Percentiles rank a stretch among this genome's conserved stretches.
Evolutionary conservation across 192 early-diverging fungal genomes (phyloP).

Genomic region (Coemansia sp.): DNA sequence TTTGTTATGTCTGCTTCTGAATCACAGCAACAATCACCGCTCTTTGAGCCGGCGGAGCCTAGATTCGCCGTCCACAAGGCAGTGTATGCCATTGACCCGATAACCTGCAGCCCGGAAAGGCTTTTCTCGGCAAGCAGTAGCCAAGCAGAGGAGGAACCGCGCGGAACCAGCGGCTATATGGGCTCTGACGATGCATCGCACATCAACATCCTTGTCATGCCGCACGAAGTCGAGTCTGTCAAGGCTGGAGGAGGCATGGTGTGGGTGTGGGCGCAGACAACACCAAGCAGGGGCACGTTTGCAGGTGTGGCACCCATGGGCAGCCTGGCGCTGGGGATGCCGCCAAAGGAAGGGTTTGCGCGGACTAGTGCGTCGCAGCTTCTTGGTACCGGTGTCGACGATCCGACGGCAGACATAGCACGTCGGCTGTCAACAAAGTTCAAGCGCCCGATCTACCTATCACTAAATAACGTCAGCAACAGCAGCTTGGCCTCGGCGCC

Average conservation of each 20-base stretch:
- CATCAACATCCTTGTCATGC: conserved; percentile 37
- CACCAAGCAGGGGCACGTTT: conserved; percentile 8
- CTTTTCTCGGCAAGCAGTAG: conserved; percentile 12
- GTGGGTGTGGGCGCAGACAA: conserved; percentile 48
- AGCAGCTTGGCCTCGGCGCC: conserved; percentile 8
- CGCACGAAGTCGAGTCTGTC: conserved; percentile 9
- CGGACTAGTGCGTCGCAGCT: conserved; percentile 35
- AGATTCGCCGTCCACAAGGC: conserved; percentile 35
- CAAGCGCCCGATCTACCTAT: conserved; percentile 41
- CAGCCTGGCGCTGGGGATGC: conserved; percentile 46
- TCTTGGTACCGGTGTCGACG: conserved; percentile 28
- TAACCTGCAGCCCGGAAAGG: conserved; percentile 15
- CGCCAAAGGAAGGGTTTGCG: conserved; percentile 12
- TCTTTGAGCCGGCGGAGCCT: conserved; percentile 23
- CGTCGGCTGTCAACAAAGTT: conserved; percentile 37
- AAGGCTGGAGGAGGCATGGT: conserved; percentile 32
- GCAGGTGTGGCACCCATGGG: conserved; percentile 13
- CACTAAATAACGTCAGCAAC: conserved; percentile 23
- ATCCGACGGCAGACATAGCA: conserved; percentile 37
- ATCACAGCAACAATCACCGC: neutral
- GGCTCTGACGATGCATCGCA: conserved; percentile 27
- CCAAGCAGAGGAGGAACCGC: neutral
- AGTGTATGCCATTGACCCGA: conserved; percentile 30
- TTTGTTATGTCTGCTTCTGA: neutral
- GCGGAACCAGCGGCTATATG: neutral